Base-by-base conservation (phyloP, 306 rosid species). In the Aeschynomene evenia region DNA sequence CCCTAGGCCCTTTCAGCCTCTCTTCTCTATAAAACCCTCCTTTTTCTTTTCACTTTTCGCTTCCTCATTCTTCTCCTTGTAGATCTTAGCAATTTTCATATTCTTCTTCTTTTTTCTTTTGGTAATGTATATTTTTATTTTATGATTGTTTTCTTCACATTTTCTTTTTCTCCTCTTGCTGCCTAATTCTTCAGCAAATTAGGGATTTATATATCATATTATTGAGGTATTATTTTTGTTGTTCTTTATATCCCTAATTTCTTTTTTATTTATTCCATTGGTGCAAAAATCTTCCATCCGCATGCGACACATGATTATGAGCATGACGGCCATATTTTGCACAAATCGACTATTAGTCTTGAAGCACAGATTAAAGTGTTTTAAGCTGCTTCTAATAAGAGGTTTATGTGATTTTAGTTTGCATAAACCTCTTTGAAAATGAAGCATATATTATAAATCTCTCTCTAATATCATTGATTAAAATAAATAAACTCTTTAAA, bases 241-340 rank as follows among this genome's bases (percentile, higher is more conserved):
- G 7, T 37, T 31, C 1, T 59, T 15, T 16, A 4, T 28, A 6
- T 79, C 60, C 56, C 22, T 7, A 20, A 13, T n/a, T 13, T 43
- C 2, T 9, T 46, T 24, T 20, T 40, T 4, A 24, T 21, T 4
- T 23, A 0, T 55, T 8, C 1, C 9, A 2, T 0, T 53, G n/a
- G 79, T 82, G 91, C 90, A 78, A 84, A 88, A 68, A 49, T 16
- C 92, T 92, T 92, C 98, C 96, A 92, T 89, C 98, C 98, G 90
- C 86, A 79, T 87, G 95, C 61, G 85, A 86, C 59, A 60, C 8
- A 42, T 49, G 15, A 4, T n/a, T n/a, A n/a, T 82, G 87, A 75
- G 57, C 86, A 87, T 80, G 70, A 65, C 96, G 98, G 96, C 95
- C 98, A 92, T 87, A 60, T 63, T 87, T 85, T 92, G 96, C 98